Evolutionary conservation across 1,284 basidiomycete species (phyloP).

Genomic region (Malassezia cuniculi): DNA sequence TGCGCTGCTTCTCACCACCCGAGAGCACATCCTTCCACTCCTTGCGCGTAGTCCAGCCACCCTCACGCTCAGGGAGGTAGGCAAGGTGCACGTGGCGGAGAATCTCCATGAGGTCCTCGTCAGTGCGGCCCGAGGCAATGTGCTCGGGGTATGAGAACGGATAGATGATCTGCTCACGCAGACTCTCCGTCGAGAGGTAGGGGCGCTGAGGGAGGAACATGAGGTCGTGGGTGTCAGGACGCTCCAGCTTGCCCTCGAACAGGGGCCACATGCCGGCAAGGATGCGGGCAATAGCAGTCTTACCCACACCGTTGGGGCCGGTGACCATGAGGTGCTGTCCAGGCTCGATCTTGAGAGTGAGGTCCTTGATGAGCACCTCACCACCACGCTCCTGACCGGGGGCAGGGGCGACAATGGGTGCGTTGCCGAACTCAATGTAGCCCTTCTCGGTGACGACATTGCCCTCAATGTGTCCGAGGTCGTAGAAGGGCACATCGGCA

Average conservation of each 20-base stretch:
- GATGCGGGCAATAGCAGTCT: conserved; percentile 81
- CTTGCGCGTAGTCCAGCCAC: conserved; percentile 62
- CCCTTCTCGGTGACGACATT: conserved; percentile 16
- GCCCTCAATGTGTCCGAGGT: conserved; percentile 46
- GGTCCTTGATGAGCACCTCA: conserved; percentile 58
- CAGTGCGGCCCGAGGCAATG: conserved; percentile 50
- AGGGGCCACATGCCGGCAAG: conserved; percentile 74
- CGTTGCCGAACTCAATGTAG: conserved; percentile 43
- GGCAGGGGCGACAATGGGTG: conserved; percentile 63
- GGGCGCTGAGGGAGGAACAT: conserved; percentile 85
- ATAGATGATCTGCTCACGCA: conserved; percentile 65
- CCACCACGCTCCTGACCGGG: conserved; percentile 50
- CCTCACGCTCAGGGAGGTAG: conserved; percentile 75
- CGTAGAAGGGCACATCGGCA: conserved; percentile 34
- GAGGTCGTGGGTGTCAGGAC: conserved; percentile 49
- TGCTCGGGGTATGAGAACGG: conserved; percentile 39
- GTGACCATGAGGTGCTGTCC: conserved; percentile 89
- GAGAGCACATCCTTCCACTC: conserved; percentile 68
- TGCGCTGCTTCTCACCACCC: conserved; percentile 79
- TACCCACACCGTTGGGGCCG: conserved; percentile 68
- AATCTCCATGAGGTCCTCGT: conserved; percentile 60
- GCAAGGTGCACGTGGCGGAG: conserved; percentile 67
- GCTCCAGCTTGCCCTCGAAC: conserved; percentile 45
- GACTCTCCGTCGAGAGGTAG: conserved; percentile 72
- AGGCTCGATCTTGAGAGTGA: conserved; percentile 59